Evolutionary conservation across 2,329 filamentous ascomycete genomes (phyloP).

Genomic region (Pseudocercospora vitis): DNA sequence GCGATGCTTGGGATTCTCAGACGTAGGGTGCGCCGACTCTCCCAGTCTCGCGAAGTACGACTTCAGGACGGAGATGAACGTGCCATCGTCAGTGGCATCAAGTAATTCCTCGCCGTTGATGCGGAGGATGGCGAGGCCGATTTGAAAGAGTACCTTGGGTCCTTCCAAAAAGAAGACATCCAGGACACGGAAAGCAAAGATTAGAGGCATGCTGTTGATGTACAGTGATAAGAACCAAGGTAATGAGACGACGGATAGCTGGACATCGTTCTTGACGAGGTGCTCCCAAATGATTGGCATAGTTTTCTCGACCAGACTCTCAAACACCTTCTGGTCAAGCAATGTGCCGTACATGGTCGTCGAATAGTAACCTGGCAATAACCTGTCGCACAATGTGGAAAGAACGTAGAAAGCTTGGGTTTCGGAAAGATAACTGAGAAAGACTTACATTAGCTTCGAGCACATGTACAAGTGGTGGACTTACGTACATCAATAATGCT

Average conservation of each 20-base stretch:
- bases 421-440: constrained; percentile 82
- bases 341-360: constrained; percentile 99
- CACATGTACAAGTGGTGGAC: constrained; percentile 10
- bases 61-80: constrained; percentile 95
- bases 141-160: constrained; percentile 94
- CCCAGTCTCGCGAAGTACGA: constrained; percentile 90
- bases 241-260: constrained; percentile 92
- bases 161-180: constrained; percentile 99
- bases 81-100: constrained; percentile 89
- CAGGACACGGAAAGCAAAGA: constrained; percentile 93
- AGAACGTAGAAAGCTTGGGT: constrained; percentile 92
- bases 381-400: constrained; percentile 84
- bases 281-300: constrained; percentile 99
- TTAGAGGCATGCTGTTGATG: constrained; percentile 98
- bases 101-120: constrained; percentile 96
- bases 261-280: constrained; percentile 93
- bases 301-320: constrained; percentile 95
- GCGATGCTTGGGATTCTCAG: constrained; percentile 89
- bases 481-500: constrained; percentile 77
- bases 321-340: constrained; percentile 94
- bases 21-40: constrained; percentile 92
- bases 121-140: constrained; percentile 91
- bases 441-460: constrained; percentile 32
- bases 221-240: constrained; percentile 98
- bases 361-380: constrained; percentile 95